Percentiles rank a stretch among this genome's conserved stretches.
Evolutionary conservation across 805 yeast species (phyloP).

Genomic region (Tetrapisispora taiwanensis): DNA sequence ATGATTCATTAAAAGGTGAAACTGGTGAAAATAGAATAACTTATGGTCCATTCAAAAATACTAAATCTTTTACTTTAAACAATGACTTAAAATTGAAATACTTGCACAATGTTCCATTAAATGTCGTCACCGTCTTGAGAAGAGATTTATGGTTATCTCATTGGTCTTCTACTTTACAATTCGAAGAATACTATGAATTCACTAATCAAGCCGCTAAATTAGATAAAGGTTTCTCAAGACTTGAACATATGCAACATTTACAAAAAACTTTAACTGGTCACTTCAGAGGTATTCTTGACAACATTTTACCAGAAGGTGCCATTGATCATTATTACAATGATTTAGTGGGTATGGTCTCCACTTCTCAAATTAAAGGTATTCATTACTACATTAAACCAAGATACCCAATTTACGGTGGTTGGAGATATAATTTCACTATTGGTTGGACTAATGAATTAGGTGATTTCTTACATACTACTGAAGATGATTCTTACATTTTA

Average conservation of each 20-base stretch:
- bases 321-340: constrained; percentile 75
- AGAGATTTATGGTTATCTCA: constrained; percentile 88
- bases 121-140: constrained; percentile 47
- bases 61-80: constrained; percentile 37
- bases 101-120: constrained; percentile 55
- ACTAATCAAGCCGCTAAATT: constrained; percentile 67
- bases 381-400: constrained; percentile 64
- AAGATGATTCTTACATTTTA: constrained; percentile 41
- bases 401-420: constrained; percentile 91
- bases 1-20: constrained; percentile 29
- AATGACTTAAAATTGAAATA: constrained; percentile 48
- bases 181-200: constrained; percentile 80
- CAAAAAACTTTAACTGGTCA: constrained; percentile 27
- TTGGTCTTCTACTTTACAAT: constrained; percentile 57
- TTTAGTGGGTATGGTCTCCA: constrained; percentile 86
- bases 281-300: constrained; percentile 50
- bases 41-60: constrained; percentile 45
- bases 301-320: constrained; percentile 42
- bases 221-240: constrained; percentile 64
- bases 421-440: constrained; percentile 90
- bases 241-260: constrained; percentile 54
- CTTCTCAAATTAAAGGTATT: constrained; percentile 38
- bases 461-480: constrained; percentile 38
- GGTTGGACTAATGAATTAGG: constrained; percentile 74
- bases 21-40: constrained; percentile 34